These are phyloP conservation scores for Lasiodiplodia sp. DNA, from an alignment of 2,329 filamentous ascomycete species.

Conservation along the genomic window DNA sequence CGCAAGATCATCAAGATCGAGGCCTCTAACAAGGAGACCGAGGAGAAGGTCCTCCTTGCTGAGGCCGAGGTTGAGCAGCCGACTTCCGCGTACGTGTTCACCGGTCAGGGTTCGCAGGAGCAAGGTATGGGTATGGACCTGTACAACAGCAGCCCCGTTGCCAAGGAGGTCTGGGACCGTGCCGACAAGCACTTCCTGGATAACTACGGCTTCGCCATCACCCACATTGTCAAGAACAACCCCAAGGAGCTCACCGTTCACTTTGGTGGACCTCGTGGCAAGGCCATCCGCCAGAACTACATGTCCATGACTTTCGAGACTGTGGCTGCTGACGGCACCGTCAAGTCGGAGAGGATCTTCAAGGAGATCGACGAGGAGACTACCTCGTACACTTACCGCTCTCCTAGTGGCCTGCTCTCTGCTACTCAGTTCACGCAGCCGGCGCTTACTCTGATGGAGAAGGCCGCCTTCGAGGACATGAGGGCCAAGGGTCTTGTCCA, in stretches of 20 bases:
- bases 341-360: constrained; percentile 99
- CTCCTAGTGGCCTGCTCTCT: constrained; percentile 90
- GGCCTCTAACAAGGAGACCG: constrained; percentile 91
- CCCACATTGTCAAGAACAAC: constrained; percentile 99
- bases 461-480: constrained; percentile 99
- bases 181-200: constrained; percentile 98
- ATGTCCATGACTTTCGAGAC: constrained; percentile 99
- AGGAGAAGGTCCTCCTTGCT: constrained; percentile 93
- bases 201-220: constrained; percentile 96
- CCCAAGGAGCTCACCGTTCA: constrained; percentile 98
- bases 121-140: constrained; percentile 99
- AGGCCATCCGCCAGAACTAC: constrained; percentile 98
- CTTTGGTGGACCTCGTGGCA: constrained; percentile 95
- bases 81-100: constrained; percentile 96
- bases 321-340: constrained; percentile 86
- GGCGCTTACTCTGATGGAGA: constrained; percentile 97
- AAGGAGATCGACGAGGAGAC: constrained; percentile 95
- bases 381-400: constrained; percentile 95
- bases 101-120: constrained; percentile 96
- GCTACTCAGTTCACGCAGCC: constrained; percentile 99
- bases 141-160: constrained; percentile 90
- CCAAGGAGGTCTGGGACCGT: constrained; percentile 89
- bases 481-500: constrained; percentile 95
- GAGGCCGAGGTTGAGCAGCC: constrained; percentile 98
- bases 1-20: constrained; percentile 99